Percentiles rank a stretch among this genome's conserved stretches.
phyloP scores from a whole-genome alignment of 805 yeast genomes.

The Ogataea glucozyma region DNA sequence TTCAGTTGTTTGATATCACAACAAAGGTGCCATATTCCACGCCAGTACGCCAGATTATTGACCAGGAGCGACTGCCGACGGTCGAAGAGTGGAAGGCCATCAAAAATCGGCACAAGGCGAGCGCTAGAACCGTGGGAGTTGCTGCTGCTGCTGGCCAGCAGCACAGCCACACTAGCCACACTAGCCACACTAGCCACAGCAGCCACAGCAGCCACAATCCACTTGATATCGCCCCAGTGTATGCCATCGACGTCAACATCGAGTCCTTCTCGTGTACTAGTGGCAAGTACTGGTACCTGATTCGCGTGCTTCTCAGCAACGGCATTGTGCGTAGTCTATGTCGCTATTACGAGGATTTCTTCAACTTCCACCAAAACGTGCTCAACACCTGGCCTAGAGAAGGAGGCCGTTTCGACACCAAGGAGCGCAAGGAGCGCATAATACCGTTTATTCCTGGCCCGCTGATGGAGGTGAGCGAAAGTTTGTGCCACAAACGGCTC shows the following conservation, averaged over 20 bases:
- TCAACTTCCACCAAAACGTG: constrained; percentile 84
- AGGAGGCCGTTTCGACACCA: constrained; percentile 78
- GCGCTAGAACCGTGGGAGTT: constrained; percentile 50
- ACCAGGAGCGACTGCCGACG: constrained; percentile 73
- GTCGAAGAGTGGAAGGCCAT: constrained; percentile 94
- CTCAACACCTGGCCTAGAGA: constrained; percentile 86
- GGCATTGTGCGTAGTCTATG: constrained; percentile 74
- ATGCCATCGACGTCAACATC: constrained; percentile 66
- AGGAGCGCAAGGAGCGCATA: constrained; percentile 74
- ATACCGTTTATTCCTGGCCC: constrained; percentile 98
- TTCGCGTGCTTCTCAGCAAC: constrained; percentile 63
- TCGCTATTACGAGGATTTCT: constrained; percentile 93
- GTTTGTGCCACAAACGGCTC: constrained; percentile 53
- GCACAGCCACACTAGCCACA: no score
- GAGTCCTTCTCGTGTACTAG: constrained; percentile 79
- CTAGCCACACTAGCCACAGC: no score
- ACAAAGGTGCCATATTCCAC: constrained; percentile 60
- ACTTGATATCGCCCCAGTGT: constrained; percentile 19
- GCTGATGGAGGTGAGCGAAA: constrained; percentile 82
- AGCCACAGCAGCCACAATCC: constrained; percentile 18
- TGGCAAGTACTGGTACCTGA: constrained; percentile 86
- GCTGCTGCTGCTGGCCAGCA: constrained; percentile 12
- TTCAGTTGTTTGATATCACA: constrained; percentile 77
- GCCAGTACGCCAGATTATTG: constrained; percentile 49
- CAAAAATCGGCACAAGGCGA: constrained; percentile 90